Evolutionary conservation across 495 filamentous ascomycete species (phyloP).

Genomic region (Terfezia claveryi): DNA sequence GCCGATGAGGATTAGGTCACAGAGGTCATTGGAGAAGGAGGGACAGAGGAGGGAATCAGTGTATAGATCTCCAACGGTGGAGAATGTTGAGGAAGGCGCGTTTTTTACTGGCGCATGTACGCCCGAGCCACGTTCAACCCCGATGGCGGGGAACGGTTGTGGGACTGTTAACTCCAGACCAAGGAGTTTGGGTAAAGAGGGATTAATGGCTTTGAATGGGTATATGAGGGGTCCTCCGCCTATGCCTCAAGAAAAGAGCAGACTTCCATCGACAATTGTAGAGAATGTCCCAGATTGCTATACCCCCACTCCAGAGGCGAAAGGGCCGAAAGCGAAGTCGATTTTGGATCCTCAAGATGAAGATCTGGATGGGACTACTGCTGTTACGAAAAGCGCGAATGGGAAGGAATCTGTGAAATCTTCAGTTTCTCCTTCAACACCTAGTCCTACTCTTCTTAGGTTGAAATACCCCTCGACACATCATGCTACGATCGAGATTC

Average conservation of each 20-base stretch:
- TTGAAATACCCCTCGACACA: neutral
- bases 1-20: too few species aligned
- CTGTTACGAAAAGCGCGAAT: too few species aligned
- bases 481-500: neutral
- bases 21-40: too few species aligned
- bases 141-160: neutral
- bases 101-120: neutral
- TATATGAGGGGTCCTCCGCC: neutral
- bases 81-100: neutral
- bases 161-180: neutral
- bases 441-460: neutral
- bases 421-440: too few species aligned
- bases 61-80: neutral
- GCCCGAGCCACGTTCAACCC: neutral
- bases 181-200: neutral
- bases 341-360: too few species aligned
- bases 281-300: neutral
- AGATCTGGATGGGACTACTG: too few species aligned
- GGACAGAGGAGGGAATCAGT: too few species aligned
- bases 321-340: neutral
- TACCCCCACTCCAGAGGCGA: neutral
- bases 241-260: neutral
- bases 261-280: neutral
- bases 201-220: neutral
- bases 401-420: too few species aligned